A percentile compares a stretch with the other conserved stretches of the same genome.
Evolutionary conservation across 2,329 filamentous ascomycete species (phyloP).

Genomic region (Allantophomopsis cytisporea): DNA sequence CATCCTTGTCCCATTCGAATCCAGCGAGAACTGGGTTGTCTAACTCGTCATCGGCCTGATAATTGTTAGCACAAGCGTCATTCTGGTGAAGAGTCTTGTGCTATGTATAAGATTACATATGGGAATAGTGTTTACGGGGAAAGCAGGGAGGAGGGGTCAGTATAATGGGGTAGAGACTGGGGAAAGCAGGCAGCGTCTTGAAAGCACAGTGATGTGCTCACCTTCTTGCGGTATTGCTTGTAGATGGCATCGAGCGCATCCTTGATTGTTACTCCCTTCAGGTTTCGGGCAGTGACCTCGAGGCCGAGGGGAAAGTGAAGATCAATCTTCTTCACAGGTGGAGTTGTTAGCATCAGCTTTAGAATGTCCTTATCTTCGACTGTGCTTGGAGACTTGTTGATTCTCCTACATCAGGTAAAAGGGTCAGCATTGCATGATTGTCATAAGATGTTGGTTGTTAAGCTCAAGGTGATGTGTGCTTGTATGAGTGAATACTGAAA

Average conservation of each 20-base stretch:
- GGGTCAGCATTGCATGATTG: not conserved
- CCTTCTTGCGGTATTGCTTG: slow-evolving; percentile 95
- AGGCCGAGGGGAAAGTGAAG: slow-evolving; percentile 81
- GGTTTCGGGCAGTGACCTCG: slow-evolving; percentile 78
- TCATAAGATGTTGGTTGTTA: slow-evolving; percentile 4
- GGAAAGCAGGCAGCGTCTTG: too few species aligned
- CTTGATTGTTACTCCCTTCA: slow-evolving; percentile 94
- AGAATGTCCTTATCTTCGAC: slow-evolving; percentile 73
- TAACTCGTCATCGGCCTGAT: slow-evolving; percentile 79
- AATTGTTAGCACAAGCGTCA: slow-evolving; percentile 8
- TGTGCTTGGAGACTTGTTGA: slow-evolving; percentile 70
- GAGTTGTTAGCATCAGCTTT: slow-evolving; percentile 66
- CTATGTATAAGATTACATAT: too few species aligned
- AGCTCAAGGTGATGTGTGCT: slow-evolving; percentile 2
- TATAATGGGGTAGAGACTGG: too few species aligned
- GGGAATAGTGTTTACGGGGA: too few species aligned
- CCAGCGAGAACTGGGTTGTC: slow-evolving; percentile 78
- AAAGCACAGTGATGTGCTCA: slow-evolving; percentile 24
- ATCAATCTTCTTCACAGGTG: slow-evolving; percentile 88
- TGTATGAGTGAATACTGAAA: not conserved
- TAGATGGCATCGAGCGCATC: slow-evolving; percentile 90
- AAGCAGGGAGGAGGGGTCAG: too few species aligned
- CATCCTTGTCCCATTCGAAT: slow-evolving; percentile 93
- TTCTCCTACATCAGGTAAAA: slow-evolving; percentile 53
- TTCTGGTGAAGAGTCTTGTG: not conserved